A percentile compares a stretch with the other conserved stretches of the same genome.
Evolutionary conservation across 2,329 filamentous ascomycete genomes (phyloP).

Genomic region (Xylariaceae sp.): DNA sequence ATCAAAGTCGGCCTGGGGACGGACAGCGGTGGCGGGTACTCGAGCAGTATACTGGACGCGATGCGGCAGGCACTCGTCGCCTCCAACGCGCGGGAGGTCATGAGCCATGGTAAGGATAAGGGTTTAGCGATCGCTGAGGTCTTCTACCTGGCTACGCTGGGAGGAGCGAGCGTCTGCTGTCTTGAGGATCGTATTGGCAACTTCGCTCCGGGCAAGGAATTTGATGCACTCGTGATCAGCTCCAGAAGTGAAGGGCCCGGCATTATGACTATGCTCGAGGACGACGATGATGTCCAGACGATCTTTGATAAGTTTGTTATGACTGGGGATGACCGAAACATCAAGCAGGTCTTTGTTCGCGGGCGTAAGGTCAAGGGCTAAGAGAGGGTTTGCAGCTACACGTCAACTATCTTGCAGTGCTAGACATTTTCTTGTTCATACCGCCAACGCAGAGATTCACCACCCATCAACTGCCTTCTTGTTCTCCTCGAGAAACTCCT

Average conservation of each 20-base stretch:
- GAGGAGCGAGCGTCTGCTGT: constrained; percentile 55
- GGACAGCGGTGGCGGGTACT: constrained; percentile 60
- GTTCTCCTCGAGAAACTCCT: too few species aligned
- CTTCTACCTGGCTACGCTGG: constrained; percentile 58
- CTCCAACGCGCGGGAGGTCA: constrained; percentile 42
- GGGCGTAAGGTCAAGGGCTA: constrained; percentile 33
- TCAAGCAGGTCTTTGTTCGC: constrained; percentile 48
- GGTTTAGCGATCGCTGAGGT: constrained; percentile 46
- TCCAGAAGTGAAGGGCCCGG: constrained; percentile 27
- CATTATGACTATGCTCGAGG: constrained; percentile 49
- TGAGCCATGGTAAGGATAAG: constrained; percentile 36
- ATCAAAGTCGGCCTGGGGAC: constrained; percentile 66
- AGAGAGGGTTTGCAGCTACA: neutral
- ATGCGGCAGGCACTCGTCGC: constrained; percentile 57
- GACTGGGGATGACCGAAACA: constrained; percentile 62
- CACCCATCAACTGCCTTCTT: too few species aligned
- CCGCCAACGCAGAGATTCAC: too few species aligned
- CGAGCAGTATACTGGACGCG: constrained; percentile 53
- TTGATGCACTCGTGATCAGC: constrained; percentile 53
- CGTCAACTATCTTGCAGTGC: too few species aligned
- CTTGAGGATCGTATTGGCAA: constrained; percentile 50
- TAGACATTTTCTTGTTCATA: too few species aligned
- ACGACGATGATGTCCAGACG: constrained; percentile 39
- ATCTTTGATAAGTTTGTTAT: constrained; percentile 62
- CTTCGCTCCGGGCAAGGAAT: constrained; percentile 56